A percentile compares a stretch with the other conserved stretches of the same genome.
Evolutionary conservation across 768 basidiomycete species (phyloP).

Genomic region (Serendipita sp.): DNA sequence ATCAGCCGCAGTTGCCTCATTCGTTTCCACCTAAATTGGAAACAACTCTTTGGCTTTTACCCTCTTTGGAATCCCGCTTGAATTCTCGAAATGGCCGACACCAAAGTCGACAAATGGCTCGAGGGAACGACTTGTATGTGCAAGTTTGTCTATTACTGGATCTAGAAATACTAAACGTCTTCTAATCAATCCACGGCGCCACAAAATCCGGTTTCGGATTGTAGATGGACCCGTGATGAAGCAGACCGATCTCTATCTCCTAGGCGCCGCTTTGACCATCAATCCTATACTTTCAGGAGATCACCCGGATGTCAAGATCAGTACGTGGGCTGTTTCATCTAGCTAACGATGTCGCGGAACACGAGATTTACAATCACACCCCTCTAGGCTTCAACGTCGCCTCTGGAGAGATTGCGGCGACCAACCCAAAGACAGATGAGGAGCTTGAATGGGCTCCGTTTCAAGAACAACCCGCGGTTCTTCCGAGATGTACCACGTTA

Average conservation of each 20-base stretch:
- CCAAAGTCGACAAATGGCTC: slow-evolving; percentile 1
- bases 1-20: not conserved
- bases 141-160: not conserved
- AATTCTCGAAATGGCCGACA: not conserved
- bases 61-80: not conserved
- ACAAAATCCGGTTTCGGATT: not conserved
- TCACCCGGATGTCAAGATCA: slow-evolving; percentile 1
- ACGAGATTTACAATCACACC: not conserved
- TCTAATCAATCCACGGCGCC: not conserved
- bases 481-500: not conserved
- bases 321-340: not conserved
- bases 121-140: not conserved
- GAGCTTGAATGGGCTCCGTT: not conserved
- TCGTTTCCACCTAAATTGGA: not conserved
- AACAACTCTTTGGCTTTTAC: not conserved
- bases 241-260: slow-evolving; percentile 68
- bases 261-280: slow-evolving; percentile 50
- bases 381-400: not conserved
- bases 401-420: not conserved
- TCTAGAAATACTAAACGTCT: no score
- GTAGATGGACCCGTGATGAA: slow-evolving; percentile 65
- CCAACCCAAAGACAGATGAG: not conserved
- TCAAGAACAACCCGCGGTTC: slow-evolving; percentile 4
- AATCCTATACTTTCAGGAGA: slow-evolving; percentile 45
- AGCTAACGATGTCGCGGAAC: not conserved